Base-by-base conservation (phyloP, 2,329 filamentous ascomycete species). In the Fusarium sp. region DNA sequence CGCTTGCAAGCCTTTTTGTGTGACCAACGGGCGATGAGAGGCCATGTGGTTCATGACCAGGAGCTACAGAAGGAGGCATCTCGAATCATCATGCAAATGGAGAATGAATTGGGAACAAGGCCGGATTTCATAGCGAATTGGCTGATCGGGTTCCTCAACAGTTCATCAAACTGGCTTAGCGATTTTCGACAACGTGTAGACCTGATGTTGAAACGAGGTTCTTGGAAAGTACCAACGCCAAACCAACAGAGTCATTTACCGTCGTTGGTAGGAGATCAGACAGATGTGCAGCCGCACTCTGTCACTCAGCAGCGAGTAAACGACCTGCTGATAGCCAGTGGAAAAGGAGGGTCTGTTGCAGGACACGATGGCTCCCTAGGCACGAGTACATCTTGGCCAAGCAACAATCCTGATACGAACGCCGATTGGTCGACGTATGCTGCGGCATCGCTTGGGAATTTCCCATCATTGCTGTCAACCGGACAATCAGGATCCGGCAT, bases 81-180 rank as follows among this genome's bases (percentile, higher is more conserved):
- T 1, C 31, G 50, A 5, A 65, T 70, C 15, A 49, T 70, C 4
- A 33, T 62, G 2, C 54, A 51, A 15, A 70, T 68, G 62, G 67
- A 70, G n/a, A 66, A 51, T 4, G 58, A 67, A 5, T 11, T 70
- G 4, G 50, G 57, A 17, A 60, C 62, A 3, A 63, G 66, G 17
- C 65, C 67, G 0, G 51, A 70, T 15, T 70, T 52, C 24, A 63
- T 70, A 7, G 67, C 67, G 1, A 70, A 68, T n/a, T 70, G 67
- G 67, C 5, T 70, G 7, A 45, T 53, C 3, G 64, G 57, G 0
- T 46, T 67, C 26, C 53, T 69, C 1, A 38, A 56, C 19, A 19
- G 63, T 7, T 67, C 67, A 4, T 57, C 45, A 6, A 44, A 33
- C 8, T 69, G 67, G 67, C 49, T 70, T 21, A 5, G 4, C 6